A percentile compares a stretch with the other conserved stretches of the same genome.
These are phyloP conservation scores for Pleurotus salmoneostramineus DNA, from an alignment of 768 basidiomycete genomes.

Conservation along the genomic window DNA sequence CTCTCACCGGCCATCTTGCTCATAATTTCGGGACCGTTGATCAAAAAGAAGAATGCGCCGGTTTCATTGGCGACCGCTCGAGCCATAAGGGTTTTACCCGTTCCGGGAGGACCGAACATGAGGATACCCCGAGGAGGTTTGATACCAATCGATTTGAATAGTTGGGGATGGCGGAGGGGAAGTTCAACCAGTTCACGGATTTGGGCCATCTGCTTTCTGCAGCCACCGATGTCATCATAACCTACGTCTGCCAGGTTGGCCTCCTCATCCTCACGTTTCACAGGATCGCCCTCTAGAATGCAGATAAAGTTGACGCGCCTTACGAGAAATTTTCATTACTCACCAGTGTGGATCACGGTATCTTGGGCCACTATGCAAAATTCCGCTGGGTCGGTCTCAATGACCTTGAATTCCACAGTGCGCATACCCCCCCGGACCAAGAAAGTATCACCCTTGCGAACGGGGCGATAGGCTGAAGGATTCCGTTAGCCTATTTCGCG, in stretches of 20 bases:
- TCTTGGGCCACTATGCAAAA: conserved; percentile 99
- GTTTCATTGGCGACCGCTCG: conserved; percentile 99
- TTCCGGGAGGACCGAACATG: conserved; percentile 98
- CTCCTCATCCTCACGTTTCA: conserved; percentile 99
- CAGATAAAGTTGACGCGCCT: not conserved
- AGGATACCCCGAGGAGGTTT: conserved; percentile 99
- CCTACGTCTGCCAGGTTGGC: conserved; percentile 95
- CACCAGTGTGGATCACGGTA: conserved; percentile 92
- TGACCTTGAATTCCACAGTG: conserved; percentile 98
- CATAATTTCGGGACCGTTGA: conserved; percentile 99
- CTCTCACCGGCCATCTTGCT: conserved; percentile 99
- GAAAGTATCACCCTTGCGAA: conserved; percentile 98
- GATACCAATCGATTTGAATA: conserved; percentile 99
- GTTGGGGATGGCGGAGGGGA: conserved; percentile 95
- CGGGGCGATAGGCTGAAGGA: conserved; percentile 77
- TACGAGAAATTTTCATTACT: conserved; percentile 11
- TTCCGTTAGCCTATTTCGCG: conserved; percentile 7
- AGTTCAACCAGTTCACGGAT: conserved; percentile 99
- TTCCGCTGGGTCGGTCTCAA: conserved; percentile 96
- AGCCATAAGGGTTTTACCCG: conserved; percentile 99
- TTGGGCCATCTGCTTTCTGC: conserved; percentile 99
- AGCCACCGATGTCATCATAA: conserved; percentile 99
- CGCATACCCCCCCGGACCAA: conserved; percentile 98
- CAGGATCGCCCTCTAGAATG: conserved; percentile 86
- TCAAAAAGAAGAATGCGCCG: conserved; percentile 99